Evolutionary conservation across 768 basidiomycete genomes (phyloP), one percentile per base, ranked within the genome.

Genomic region (Russula vinacea): DNA sequence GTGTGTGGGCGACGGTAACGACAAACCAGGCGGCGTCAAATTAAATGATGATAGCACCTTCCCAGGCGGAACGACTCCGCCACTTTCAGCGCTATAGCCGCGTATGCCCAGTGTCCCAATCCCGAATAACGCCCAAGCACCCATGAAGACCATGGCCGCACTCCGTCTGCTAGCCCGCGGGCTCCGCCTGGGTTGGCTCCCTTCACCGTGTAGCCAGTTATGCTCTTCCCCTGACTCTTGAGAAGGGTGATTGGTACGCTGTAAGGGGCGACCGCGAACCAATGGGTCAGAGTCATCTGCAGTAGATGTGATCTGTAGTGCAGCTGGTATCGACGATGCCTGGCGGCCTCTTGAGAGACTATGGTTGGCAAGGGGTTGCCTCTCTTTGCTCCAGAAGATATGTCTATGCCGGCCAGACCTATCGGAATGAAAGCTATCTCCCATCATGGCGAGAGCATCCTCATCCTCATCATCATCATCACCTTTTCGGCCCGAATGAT

Each of bases 361-460:
- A 81, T 53, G 74, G 54, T 44, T 55, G 64, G 49, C 14, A 33
- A 57, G 47, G 8, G 70, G 69, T 62, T 75, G 71, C 11, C 82
- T 77, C 66, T 89, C 88, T 40, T 78, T 81, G 69, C 84, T 89
- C 88, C 88, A 91, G 2, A 85, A 85, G 8, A 87, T 81, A 32
- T 80, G 81, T 71, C 84, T 86, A 58, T 79, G 77, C 16, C 76
- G 69, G 16, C 71, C 70, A 29, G 76, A 74, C 47, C 78, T 75
- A 60, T 94, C 93, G 0, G 93, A 94, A 71, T 88, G 82, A 70
- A 90, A 84, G 69, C 90, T 92, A 33, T 89, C 89, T 3, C 84
- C 80, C 73, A 94, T 78, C 7, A 81, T 78, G 26, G 84, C 75
- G 14, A 82, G 78, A 7, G 81, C 78, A 7, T 80, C 78, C 9